Conservation (phyloP, 352 stramenopile genomes). For the Phytophthora tubulina region DNA sequence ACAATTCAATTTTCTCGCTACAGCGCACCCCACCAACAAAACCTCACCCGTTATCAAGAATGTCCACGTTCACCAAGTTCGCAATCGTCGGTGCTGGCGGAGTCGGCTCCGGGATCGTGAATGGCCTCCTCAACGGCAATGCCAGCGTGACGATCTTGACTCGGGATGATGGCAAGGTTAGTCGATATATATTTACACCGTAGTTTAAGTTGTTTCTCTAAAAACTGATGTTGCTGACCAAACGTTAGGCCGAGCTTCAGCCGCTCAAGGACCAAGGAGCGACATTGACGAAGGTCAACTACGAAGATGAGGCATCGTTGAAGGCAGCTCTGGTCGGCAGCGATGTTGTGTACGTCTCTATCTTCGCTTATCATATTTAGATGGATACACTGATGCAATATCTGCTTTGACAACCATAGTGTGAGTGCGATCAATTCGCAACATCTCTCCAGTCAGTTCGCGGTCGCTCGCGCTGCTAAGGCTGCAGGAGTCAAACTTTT, state of each 20-base stretch:
- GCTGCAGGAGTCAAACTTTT: slow-evolving; percentile 31
- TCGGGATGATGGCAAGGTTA: slow-evolving; percentile 30
- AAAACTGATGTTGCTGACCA: too few relatives aligned
- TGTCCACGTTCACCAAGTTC: slow-evolving; percentile 29
- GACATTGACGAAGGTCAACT: slow-evolving; percentile 25
- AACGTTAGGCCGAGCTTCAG: slow-evolving; percentile 25
- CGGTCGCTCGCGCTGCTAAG: slow-evolving; percentile 29
- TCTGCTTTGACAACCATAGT: not conserved
- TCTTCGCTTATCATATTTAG: not conserved
- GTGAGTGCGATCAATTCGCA: slow-evolving; percentile 25
- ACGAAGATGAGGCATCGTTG: slow-evolving; percentile 31
- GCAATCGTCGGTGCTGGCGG: slow-evolving; percentile 31
- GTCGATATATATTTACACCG: not conserved
- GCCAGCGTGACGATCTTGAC: slow-evolving; percentile 29
- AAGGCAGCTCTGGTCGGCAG: slow-evolving; percentile 24
- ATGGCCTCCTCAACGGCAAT: slow-evolving; percentile 35
- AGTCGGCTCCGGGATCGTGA: slow-evolving; percentile 23
- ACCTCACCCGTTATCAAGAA: slow-evolving; percentile 10
- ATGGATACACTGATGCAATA: not conserved
- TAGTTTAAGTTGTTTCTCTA: too few relatives aligned
- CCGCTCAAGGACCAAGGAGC: slow-evolving; percentile 25
- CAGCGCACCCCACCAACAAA: not conserved
- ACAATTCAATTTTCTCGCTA: slow-evolving; percentile 13
- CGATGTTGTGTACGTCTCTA: slow-evolving; percentile 30
- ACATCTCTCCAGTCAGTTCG: slow-evolving; percentile 9